These are phyloP conservation scores for Murraya paniculata DNA, from an alignment of 345 rosid species.

Conservation along the genomic window DNA sequence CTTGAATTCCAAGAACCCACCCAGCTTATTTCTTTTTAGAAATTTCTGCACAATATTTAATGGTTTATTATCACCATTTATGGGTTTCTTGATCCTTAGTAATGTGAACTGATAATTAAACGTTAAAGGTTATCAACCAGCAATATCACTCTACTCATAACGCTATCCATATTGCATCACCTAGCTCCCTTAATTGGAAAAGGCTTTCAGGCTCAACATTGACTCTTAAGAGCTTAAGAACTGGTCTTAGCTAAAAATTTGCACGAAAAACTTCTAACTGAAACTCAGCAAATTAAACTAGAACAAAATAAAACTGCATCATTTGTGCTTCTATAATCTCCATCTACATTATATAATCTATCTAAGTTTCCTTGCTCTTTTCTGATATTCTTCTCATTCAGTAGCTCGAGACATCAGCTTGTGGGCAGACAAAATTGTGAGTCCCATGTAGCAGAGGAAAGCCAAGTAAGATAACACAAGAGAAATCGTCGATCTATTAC, in stretches of 20 bases:
- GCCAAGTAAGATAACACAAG: slow-evolving; percentile 43
- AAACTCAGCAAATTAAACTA: neutral
- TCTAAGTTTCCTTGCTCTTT: neutral
- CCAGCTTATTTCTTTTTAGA: no score
- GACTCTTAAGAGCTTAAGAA: no score
- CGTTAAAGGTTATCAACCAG: no score
- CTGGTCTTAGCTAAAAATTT: neutral
- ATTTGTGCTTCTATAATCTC: neutral
- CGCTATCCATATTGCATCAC: no score
- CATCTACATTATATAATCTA: no score
- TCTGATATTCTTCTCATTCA: neutral
- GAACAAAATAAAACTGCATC: neutral
- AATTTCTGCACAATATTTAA: no score
- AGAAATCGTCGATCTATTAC: slow-evolving; percentile 30
- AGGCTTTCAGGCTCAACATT: no score
- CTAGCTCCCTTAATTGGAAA: no score
- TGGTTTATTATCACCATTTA: no score
- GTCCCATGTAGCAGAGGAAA: slow-evolving; percentile 42
- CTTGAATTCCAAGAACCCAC: neutral
- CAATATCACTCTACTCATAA: no score
- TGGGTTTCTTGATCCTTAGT: no score
- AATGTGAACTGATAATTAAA: no score
- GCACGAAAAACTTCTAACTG: neutral
- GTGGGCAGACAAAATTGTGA: slow-evolving; percentile 31
- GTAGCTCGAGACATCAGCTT: slow-evolving; percentile 26